A percentile compares a stretch with the other conserved stretches of the same genome.
These are phyloP conservation scores for Eucalyptus pauciflora DNA, from an alignment of 345 rosid genomes.

Conservation along the genomic window DNA sequence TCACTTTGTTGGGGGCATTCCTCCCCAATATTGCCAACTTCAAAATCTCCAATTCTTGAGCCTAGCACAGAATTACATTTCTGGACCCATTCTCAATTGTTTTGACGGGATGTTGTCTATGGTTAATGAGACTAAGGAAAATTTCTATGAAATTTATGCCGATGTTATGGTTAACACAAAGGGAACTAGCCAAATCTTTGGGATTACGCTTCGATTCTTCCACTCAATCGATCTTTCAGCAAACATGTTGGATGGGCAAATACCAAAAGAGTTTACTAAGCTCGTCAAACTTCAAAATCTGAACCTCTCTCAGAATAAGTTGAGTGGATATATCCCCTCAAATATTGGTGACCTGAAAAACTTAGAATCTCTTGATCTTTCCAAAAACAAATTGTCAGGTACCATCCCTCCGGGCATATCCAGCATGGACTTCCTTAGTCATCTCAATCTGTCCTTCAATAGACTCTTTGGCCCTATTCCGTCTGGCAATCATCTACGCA, in stretches of 20 bases:
- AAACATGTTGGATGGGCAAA: neutral
- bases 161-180: too few relatives aligned
- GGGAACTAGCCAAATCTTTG: neutral
- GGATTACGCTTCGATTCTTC: neutral
- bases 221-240: neutral
- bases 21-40: neutral
- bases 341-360: neutral
- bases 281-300: neutral
- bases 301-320: neutral
- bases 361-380: neutral
- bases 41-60: neutral
- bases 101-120: neutral
- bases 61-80: neutral
- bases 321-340: neutral
- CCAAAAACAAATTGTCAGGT: neutral
- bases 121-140: neutral
- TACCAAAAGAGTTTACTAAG: neutral
- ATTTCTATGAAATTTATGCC: too few relatives aligned
- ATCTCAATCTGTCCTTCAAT: neutral
- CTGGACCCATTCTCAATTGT: neutral
- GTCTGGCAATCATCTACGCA: neutral
- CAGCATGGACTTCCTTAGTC: neutral
- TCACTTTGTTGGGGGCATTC: neutral
- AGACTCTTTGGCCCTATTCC: neutral
- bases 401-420: neutral